Evolutionary conservation across 306 rosid genomes (phyloP).

Genomic region (Arachis stenosperma): DNA sequence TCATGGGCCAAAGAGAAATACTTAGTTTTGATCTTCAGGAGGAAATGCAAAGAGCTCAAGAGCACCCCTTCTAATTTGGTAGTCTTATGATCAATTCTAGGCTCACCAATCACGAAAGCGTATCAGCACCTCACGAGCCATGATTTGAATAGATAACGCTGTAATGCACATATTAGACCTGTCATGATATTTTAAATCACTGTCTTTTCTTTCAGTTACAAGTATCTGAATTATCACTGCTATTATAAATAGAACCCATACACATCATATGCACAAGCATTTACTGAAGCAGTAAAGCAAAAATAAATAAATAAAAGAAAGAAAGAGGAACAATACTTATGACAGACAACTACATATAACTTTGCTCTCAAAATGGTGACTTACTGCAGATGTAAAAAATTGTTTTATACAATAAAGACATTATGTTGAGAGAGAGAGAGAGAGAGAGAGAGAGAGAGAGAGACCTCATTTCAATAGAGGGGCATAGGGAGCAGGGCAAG

Average conservation of each 20-base stretch:
- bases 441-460: slow-evolving; percentile 1
- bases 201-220: not conserved
- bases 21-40: slow-evolving; percentile 4
- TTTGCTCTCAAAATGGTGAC: not conserved
- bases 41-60: not conserved
- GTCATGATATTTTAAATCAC: slow-evolving; percentile 20
- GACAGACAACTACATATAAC: not conserved
- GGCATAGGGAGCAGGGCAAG: slow-evolving; percentile 90
- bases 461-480: slow-evolving; percentile 77
- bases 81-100: slow-evolving; percentile 12
- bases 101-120: slow-evolving; percentile 15
- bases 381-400: not conserved
- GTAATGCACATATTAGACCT: slow-evolving; percentile 10
- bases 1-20: slow-evolving; percentile 15
- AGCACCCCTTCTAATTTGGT: slow-evolving; percentile 11
- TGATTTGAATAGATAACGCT: slow-evolving; percentile 4
- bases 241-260: not conserved
- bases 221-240: not conserved
- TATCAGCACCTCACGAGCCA: slow-evolving; percentile 24
- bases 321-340: too few relatives aligned
- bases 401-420: slow-evolving; percentile 8
- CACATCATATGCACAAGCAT: too few relatives aligned
- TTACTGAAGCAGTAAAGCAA: too few relatives aligned
- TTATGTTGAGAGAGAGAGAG: not conserved
- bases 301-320: too few relatives aligned